A percentile compares a stretch with the other conserved stretches of the same genome.
phyloP scores from a whole-genome alignment of 2,329 filamentous ascomycete species.

The Fusarium devonianum region DNA sequence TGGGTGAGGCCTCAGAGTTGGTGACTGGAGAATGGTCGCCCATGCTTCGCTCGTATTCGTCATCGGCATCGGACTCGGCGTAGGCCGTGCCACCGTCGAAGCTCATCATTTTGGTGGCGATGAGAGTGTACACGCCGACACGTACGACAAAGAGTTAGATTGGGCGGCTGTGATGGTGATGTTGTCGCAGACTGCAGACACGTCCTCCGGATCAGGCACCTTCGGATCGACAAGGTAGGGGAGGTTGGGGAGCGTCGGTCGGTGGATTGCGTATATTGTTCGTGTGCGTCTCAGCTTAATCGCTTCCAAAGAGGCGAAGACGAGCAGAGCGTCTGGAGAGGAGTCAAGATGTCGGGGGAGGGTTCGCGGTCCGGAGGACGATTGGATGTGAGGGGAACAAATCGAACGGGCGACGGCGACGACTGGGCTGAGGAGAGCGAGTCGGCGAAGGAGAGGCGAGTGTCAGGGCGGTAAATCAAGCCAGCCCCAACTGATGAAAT shows the following conservation, averaged over 20 bases:
- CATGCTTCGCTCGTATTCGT: conserved; percentile 81
- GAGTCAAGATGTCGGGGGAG: conserved; percentile 15
- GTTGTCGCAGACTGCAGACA: conserved; percentile 23
- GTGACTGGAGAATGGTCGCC: conserved; percentile 72
- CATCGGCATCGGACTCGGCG: conserved; percentile 81
- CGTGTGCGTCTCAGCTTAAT: conserved; percentile 30
- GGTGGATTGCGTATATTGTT: conserved; percentile 14
- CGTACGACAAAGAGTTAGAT: conserved; percentile 7
- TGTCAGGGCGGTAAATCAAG: conserved; percentile 22
- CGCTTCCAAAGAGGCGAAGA: conserved; percentile 13
- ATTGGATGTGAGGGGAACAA: conserved; percentile 23
- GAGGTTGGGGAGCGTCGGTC: conserved; percentile 16
- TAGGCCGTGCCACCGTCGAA: conserved; percentile 74
- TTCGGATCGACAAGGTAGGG: conserved; percentile 18
- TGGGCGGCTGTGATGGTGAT: conserved; percentile 16
- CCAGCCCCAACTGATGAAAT: conserved; percentile 24
- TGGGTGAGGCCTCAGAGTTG: conserved; percentile 73
- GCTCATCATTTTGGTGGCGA: conserved; percentile 55
- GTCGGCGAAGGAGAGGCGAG: neutral
- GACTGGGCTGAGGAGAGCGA: conserved; percentile 29
- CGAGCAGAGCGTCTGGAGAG: conserved; percentile 11
- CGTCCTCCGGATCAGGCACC: conserved; percentile 22
- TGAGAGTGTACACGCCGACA: conserved; percentile 25
- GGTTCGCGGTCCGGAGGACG: conserved; percentile 21
- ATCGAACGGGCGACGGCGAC: conserved; percentile 21